Conservation (phyloP, 805 yeast genomes). For the Candida nonsorbophila region DNA sequence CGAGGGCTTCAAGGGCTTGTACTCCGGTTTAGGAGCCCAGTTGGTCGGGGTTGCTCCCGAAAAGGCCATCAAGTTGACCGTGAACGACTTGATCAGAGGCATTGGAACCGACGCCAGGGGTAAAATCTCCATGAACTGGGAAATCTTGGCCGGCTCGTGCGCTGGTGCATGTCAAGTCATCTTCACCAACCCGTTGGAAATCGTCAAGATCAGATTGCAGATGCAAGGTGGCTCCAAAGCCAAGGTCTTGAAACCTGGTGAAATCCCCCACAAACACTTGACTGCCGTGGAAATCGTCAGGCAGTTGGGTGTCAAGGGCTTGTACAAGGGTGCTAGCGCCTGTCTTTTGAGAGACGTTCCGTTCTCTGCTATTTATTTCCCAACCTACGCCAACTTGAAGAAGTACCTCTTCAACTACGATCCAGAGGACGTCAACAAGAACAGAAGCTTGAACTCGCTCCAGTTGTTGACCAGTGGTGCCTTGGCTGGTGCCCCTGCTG, state of each 20-base stretch:
- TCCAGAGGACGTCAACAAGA: constrained; percentile 57
- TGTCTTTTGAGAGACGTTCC: constrained; percentile 94
- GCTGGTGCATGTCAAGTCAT: constrained; percentile 97
- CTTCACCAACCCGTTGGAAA: constrained; percentile 93
- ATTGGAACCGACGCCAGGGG: constrained; percentile 49
- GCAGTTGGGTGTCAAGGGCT: constrained; percentile 76
- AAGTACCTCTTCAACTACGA: constrained; percentile 77
- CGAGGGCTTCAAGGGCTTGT: constrained; percentile 83
- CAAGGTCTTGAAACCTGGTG: constrained; percentile 22
- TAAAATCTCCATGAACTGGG: constrained; percentile 49
- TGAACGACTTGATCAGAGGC: constrained; percentile 81
- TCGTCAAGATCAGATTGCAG: constrained; percentile 90
- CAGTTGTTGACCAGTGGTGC: constrained; percentile 87
- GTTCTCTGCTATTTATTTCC: constrained; percentile 94
- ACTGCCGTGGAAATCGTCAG: constrained; percentile 70
- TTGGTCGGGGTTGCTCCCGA: constrained; percentile 97
- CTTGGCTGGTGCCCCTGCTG: constrained; percentile 96
- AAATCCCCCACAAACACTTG: constrained; percentile 37
- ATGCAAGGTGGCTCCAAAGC: constrained; percentile 72
- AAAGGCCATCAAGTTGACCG: constrained; percentile 93
- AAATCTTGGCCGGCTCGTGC: constrained; percentile 81
- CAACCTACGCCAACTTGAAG: constrained; percentile 91
- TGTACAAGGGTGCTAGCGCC: constrained; percentile 88
- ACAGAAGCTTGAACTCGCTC: constrained; percentile 65
- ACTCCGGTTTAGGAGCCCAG: constrained; percentile 92